Base-by-base conservation (phyloP, 1,139 yeast species). In the Blastobotrys malaysiensis region DNA sequence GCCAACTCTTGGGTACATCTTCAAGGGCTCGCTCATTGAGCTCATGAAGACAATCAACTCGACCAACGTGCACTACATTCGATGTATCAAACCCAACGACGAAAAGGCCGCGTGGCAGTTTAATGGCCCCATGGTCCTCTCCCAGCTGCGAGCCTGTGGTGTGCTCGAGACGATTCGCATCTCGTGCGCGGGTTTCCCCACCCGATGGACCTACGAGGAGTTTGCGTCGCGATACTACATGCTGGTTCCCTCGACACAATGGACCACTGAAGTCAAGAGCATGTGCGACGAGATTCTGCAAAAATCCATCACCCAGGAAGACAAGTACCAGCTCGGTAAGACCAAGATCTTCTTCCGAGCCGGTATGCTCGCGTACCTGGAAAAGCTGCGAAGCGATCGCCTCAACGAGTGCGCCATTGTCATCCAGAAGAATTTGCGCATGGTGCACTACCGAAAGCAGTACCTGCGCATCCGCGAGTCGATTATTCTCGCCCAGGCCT, bases 111-210 rank as follows among this genome's bases (percentile, higher is more conserved):
- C 99, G 2, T 93, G 99, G 99, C 86, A 84, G 68, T 93, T 93
- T 73, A 97, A 90, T 67, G 90, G 96, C 31, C 79, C 91, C 53
- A 90, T 93, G 97, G 99, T 93, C 48, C 77, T 93, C 60, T 86
- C 96, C 6, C 99, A 93, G 72, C 79, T 93, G 61, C 83, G 99
- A 67, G 99, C 99, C 14, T 93, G 99, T 78, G 99, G 99, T 83
- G 99, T 93, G 51, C 77, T 93, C 63, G 99, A 95, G 72, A 93
- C 99, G 1, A 93, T 93, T 67, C 79, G 96, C 65, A 93, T 93
- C 52, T 91, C 98, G 9, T 91, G 97, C 73, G 98, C 97, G 51
- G 99, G 99, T 43, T 93, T 90, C 79, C 99, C 99, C 31, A 86
- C 97, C 0, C 80, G 98, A 68, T 90, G 97, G 95, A 81, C 96